A percentile compares a stretch with the other conserved stretches of the same genome.
Evolutionary conservation across 495 filamentous ascomycete species (phyloP).

Genomic region (Penicillium daleae): DNA sequence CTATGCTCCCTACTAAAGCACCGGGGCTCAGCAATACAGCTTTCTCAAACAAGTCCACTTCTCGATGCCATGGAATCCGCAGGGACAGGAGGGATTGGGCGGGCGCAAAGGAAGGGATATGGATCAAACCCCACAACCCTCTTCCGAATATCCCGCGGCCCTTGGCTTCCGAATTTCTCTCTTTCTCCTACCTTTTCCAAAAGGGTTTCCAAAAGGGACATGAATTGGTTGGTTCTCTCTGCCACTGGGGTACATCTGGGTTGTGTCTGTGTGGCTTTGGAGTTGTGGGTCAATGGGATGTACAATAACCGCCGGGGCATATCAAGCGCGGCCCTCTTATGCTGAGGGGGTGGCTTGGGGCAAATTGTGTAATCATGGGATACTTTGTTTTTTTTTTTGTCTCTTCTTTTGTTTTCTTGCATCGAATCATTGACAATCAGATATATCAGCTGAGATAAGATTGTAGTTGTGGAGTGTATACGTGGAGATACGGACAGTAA

Average conservation of each 20-base stretch:
- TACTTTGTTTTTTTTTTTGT: conserved; percentile 1
- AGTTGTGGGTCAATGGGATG: conserved; percentile 39
- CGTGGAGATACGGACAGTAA: not conserved
- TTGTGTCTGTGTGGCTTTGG: conserved; percentile 30
- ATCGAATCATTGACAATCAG: not conserved
- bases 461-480: not conserved
- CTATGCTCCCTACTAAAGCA: conserved; percentile 76
- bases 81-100: not conserved
- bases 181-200: not conserved
- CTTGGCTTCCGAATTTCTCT: conserved; percentile 11
- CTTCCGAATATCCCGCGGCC: conserved; percentile 11
- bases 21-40: conserved; percentile 2
- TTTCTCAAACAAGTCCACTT: conserved; percentile 1
- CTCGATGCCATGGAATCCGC: not conserved
- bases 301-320: conserved; percentile 41
- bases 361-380: conserved; percentile 15
- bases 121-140: not conserved
- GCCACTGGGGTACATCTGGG: conserved; percentile 17
- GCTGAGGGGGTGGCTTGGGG: conserved; percentile 9
- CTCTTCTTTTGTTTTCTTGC: not conserved
- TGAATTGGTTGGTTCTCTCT: conserved; percentile 8
- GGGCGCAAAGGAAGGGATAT: not conserved
- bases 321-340: not conserved
- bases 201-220: conserved; percentile 4
- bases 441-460: not conserved